Base-by-base conservation (phyloP, 2,329 filamentous ascomycete genomes). In the Calonectria montana region DNA sequence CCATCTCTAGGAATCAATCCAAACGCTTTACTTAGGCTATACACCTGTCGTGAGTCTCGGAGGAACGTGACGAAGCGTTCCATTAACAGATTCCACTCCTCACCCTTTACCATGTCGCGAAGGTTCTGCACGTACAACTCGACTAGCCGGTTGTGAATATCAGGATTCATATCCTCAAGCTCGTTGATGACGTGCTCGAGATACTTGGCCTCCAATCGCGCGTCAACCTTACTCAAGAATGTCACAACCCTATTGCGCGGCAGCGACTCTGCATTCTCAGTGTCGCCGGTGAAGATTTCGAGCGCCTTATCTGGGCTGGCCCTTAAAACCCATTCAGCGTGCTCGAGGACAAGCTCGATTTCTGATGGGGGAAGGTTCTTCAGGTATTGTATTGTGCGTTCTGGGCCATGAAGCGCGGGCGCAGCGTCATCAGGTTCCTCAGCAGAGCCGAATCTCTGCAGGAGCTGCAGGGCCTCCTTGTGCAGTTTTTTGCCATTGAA, bases 401-500 rank as follows among this genome's bases (percentile, higher is more conserved):
- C 91, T 2, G 97, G 95, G 0, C 97, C 97, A 76, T 93, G 92
- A 8, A 99, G 88, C 5, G 83, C 82, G 2, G 88, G 88, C 0
- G 88, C 87, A 2, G 84, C 84, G 55, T 88, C 86, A 68, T 89
- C 86, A 12, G 86, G 86, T 70, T 86, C 83, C 31, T 87, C 82
- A 2, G 88, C 87, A 31, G 89, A 90, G 21, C 96, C 96, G 77
- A 98, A 98, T 74, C 92, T 93, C 76, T 91, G 90, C 1, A 99
- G 88, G 35, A 98, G 86, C 75, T 95, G 93, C 21, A 99, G 85
- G 0, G 97, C 96, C 80, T 97, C 92, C 21, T 93, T 91, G 83
- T 99, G 97, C 47, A 98, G 88, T 82, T 93, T 96, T 85, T 99
- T 99, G 74, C 97, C 97, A 79, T 97, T 95, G 76, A 98, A 92